Evolutionary conservation across 768 basidiomycete genomes (phyloP).

Genomic region (Serendipita sp.): DNA sequence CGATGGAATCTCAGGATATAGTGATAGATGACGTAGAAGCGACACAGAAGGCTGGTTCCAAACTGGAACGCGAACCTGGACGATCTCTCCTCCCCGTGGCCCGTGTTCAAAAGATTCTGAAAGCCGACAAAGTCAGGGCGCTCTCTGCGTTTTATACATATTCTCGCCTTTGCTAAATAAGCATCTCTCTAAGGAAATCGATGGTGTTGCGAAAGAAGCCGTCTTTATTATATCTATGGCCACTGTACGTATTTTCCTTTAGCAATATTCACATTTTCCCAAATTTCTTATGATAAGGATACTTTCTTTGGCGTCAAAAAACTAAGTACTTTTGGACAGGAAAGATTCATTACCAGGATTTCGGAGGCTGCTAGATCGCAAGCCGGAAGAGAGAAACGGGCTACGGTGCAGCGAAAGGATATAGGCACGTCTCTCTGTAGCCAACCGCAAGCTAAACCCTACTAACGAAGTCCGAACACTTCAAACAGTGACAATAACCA

Average conservation of each 20-base stretch:
- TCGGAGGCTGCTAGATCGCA: constrained; percentile 53
- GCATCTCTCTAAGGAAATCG: constrained; percentile 41
- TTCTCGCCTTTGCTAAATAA: too few species aligned
- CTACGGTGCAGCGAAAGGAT: constrained; percentile 66
- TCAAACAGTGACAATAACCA: neutral
- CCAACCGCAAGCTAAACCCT: too few species aligned
- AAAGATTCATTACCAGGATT: constrained; percentile 71
- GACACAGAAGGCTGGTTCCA: neutral
- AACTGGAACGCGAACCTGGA: constrained; percentile 30
- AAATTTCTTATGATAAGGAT: too few species aligned
- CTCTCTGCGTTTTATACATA: too few species aligned
- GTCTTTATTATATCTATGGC: constrained; percentile 66
- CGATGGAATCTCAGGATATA: neutral
- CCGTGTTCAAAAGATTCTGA: constrained; percentile 70
- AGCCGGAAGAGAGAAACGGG: constrained; percentile 54
- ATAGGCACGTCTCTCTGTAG: constrained; percentile 47
- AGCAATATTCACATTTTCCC: too few species aligned
- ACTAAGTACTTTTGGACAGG: constrained; percentile 26
- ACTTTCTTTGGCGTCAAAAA: too few species aligned
- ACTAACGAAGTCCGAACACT: too few species aligned
- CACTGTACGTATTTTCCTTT: constrained; percentile 25
- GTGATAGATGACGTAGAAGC: neutral
- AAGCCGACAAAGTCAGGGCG: constrained; percentile 66
- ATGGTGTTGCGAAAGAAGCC: constrained; percentile 62
- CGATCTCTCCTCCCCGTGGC: constrained; percentile 62